Evolutionary conservation across 2,329 filamentous ascomycete genomes (phyloP).

Genomic region (Anisogramma anomala): DNA sequence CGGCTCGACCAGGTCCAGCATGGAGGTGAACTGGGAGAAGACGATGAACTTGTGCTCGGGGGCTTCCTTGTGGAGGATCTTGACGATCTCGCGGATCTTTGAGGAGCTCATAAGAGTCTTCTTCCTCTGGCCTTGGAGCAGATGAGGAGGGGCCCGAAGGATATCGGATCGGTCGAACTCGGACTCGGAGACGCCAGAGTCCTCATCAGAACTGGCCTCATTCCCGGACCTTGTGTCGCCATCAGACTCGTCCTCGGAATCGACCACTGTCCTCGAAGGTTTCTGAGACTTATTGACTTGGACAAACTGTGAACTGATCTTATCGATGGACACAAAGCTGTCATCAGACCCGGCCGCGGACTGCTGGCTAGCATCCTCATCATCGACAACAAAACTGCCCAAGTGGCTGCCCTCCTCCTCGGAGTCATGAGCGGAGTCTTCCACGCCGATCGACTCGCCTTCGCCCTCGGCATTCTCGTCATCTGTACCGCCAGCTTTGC

Average conservation of each 20-base stretch:
- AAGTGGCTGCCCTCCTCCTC: constrained; percentile 44
- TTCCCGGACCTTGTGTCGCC: constrained; percentile 16
- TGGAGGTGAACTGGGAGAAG: constrained; percentile 96
- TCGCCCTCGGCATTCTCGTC: constrained; percentile 82
- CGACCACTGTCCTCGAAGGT: constrained; percentile 17
- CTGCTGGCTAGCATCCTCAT: constrained; percentile 27
- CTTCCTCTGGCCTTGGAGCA: constrained; percentile 13
- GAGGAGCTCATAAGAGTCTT: constrained; percentile 57
- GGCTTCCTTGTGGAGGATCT: constrained; percentile 68
- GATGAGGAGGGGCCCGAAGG: not conserved
- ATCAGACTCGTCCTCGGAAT: constrained; percentile 25
- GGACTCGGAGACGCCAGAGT: constrained; percentile 29
- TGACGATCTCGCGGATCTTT: constrained; percentile 79
- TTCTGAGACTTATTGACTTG: constrained; percentile 22
- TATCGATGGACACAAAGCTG: constrained; percentile 27
- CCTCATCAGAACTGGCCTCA: constrained; percentile 17
- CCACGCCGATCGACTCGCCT: constrained; percentile 64
- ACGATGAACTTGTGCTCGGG: constrained; percentile 91
- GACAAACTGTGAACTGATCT: constrained; percentile 23
- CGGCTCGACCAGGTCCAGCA: constrained; percentile 92
- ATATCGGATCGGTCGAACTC: constrained; percentile 23
- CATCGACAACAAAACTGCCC: constrained; percentile 44
- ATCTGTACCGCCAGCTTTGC: constrained; percentile 70
- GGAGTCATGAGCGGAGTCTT: constrained; percentile 51
- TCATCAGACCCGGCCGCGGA: constrained; percentile 21